Percentiles rank a stretch among this genome's conserved stretches.
phyloP scores from a whole-genome alignment of 371 early-diverging fungal species.

The Rhizopus delemar region DNA sequence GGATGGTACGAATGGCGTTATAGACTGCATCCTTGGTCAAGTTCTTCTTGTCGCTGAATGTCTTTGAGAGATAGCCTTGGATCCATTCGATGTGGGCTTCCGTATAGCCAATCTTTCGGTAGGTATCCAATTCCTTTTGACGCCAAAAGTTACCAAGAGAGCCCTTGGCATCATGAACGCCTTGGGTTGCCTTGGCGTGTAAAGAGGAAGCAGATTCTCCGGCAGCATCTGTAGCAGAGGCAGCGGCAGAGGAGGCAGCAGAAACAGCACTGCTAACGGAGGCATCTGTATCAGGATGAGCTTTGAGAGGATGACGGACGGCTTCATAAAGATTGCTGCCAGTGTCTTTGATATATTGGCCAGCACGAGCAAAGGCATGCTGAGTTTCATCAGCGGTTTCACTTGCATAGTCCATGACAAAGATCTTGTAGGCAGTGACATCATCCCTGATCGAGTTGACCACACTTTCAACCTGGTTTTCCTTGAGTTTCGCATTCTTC shows the following conservation, averaged over 20 bases:
- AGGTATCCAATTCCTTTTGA: slow-evolving; percentile 37
- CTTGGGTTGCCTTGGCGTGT: slow-evolving; percentile 23
- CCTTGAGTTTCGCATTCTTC: slow-evolving; percentile 33
- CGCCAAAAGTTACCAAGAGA: slow-evolving; percentile 42
- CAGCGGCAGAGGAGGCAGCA: slow-evolving; percentile 20
- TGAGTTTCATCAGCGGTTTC: slow-evolving; percentile 29
- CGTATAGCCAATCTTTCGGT: slow-evolving; percentile 43
- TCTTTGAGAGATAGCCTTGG: slow-evolving; percentile 34
- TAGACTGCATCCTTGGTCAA: slow-evolving; percentile 36
- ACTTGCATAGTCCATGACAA: slow-evolving; percentile 47
- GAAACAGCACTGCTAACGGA: slow-evolving; percentile 2
- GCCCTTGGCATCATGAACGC: slow-evolving; percentile 20
- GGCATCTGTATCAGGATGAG: slow-evolving; percentile 6
- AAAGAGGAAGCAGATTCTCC: slow-evolving; percentile 27
- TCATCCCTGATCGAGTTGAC: slow-evolving; percentile 31
- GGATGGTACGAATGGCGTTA: slow-evolving; percentile 26
- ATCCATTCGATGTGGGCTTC: slow-evolving; percentile 49
- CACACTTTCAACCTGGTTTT: slow-evolving; percentile 30
- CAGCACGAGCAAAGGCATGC: slow-evolving; percentile 9
- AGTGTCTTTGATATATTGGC: slow-evolving; percentile 20
- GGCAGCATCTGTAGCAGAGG: slow-evolving; percentile 31
- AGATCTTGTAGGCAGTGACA: slow-evolving; percentile 48
- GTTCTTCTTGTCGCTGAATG: slow-evolving; percentile 30
- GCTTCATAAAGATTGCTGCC: slow-evolving; percentile 19
- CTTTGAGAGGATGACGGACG: slow-evolving; percentile 14